phyloP scores from a whole-genome alignment of 139 green algal species.

The Chlamydomonas schloesseri region DNA sequence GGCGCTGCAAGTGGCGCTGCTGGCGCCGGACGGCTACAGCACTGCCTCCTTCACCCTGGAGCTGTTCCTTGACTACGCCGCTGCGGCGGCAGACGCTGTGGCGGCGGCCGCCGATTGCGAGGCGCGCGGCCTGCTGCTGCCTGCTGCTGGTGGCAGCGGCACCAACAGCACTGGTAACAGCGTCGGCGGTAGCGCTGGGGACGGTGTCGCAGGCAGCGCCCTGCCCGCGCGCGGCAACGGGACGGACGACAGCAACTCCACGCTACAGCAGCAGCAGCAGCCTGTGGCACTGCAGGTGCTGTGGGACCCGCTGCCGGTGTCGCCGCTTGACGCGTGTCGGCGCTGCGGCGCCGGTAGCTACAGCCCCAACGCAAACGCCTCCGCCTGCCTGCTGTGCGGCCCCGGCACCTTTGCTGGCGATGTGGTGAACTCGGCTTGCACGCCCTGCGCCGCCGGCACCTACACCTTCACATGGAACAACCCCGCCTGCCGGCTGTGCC shows the following conservation, averaged over 20 bases:
- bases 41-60: background rate
- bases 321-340: background rate
- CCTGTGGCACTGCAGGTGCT: background rate
- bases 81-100: background rate
- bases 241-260: too few species aligned
- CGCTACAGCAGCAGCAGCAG: background rate
- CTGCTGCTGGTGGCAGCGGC: too few species aligned
- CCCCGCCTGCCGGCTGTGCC: constrained; percentile 20
- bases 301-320: background rate
- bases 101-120: background rate
- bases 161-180: background rate
- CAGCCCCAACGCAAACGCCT: background rate
- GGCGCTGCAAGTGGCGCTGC: background rate
- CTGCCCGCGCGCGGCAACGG: background rate
- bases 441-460: background rate
- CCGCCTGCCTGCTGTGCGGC: background rate
- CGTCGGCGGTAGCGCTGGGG: background rate
- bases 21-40: constrained; percentile 21
- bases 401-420: background rate
- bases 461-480: background rate
- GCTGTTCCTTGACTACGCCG: constrained; percentile 9
- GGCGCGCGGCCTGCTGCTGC: background rate
- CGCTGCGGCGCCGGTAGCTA: constrained; percentile 1
- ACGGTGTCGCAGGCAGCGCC: too few species aligned
- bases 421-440: background rate